A percentile compares a stretch with the other conserved stretches of the same genome.
Evolutionary conservation across 1,284 basidiomycete genomes (phyloP).

Genomic region (Sparassis latifolia): DNA sequence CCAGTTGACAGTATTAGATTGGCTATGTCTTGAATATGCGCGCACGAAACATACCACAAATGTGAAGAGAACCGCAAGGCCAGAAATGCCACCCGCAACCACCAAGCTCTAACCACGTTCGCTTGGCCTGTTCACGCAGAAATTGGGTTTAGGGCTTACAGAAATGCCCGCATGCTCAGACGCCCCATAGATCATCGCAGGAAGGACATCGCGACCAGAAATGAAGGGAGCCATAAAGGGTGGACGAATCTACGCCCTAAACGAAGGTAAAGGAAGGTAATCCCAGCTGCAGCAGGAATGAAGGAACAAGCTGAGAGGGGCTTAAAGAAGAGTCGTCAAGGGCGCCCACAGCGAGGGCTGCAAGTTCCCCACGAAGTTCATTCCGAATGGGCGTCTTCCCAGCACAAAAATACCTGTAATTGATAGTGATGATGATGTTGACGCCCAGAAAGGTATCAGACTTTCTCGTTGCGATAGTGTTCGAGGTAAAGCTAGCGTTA

Average conservation of each 20-base stretch:
- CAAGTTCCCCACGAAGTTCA: too few species aligned
- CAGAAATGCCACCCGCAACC: conserved; percentile 20
- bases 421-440: too few species aligned
- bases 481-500: too few species aligned
- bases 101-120: conserved; percentile 17
- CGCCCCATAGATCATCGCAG: conserved; percentile 9
- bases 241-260: conserved; percentile 7
- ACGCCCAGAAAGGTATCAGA: too few species aligned
- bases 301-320: not conserved
- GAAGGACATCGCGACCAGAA: conserved; percentile 1
- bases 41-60: conserved; percentile 13
- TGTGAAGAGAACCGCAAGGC: conserved; percentile 16
- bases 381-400: too few species aligned
- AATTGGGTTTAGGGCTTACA: conserved; percentile 8
- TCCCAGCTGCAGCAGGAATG: not conserved
- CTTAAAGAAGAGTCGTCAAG: too few species aligned
- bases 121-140: not conserved
- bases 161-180: conserved; percentile 13
- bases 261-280: conserved; percentile 4
- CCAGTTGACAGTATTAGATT: not conserved
- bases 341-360: too few species aligned
- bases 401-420: too few species aligned
- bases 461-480: too few species aligned
- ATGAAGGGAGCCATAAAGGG: conserved; percentile 1
- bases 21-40: not conserved